Conservation (phyloP, 768 basidiomycete genomes). For the Mycena crocata region DNA sequence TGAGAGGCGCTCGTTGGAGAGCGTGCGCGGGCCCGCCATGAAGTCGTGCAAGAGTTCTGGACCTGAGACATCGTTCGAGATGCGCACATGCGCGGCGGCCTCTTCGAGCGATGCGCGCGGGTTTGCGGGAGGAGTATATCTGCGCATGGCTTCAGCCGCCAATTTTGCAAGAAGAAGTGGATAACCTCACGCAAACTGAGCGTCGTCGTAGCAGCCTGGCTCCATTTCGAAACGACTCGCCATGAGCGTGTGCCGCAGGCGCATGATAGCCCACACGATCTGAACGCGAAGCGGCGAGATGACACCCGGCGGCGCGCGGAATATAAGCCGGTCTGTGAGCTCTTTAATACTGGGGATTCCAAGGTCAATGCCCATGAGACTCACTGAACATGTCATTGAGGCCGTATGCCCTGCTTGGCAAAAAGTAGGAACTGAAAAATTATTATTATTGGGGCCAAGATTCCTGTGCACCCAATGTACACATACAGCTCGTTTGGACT, state of each 20-base stretch:
- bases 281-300: conserved; percentile 52
- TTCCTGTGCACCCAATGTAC: too few species aligned
- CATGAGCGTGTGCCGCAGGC: conserved; percentile 63
- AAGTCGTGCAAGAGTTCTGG: conserved; percentile 56
- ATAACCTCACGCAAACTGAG: conserved; percentile 58
- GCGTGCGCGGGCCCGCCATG: conserved; percentile 64
- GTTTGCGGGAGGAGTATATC: conserved; percentile 53
- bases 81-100: conserved; percentile 42
- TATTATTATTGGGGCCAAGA: not conserved
- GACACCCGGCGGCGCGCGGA: conserved; percentile 51
- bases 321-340: conserved; percentile 55
- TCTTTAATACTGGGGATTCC: not conserved
- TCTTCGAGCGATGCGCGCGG: conserved; percentile 48
- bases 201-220: conserved; percentile 52
- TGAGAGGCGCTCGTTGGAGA: conserved; percentile 59
- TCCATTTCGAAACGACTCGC: conserved; percentile 53
- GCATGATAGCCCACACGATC: conserved; percentile 63
- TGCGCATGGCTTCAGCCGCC: conserved; percentile 34
- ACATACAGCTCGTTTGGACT: conserved; percentile 30
- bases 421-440: conserved; percentile 23
- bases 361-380: not conserved
- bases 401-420: conserved; percentile 30
- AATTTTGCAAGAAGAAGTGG: not conserved
- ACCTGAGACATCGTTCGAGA: conserved; percentile 2
- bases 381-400: conserved; percentile 28